These are phyloP conservation scores for Vanrija sp. DNA, from an alignment of 1,284 basidiomycete genomes.

Conservation along the genomic window DNA sequence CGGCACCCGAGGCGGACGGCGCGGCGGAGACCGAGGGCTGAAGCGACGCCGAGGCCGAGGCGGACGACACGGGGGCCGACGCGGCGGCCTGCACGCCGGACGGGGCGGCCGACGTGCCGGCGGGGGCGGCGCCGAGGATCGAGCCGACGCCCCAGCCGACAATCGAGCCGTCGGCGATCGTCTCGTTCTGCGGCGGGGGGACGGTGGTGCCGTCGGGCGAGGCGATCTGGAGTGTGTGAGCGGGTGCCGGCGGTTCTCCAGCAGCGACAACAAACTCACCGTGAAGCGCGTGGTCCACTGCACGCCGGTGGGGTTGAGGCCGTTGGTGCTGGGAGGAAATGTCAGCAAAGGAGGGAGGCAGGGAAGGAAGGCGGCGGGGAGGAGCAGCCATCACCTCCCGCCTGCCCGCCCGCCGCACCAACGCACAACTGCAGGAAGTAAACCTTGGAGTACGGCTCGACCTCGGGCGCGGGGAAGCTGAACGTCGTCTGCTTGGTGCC, in stretches of 20 bases:
- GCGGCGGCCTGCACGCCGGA: too few relatives aligned
- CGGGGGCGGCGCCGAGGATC: neutral
- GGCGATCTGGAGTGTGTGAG: constrained; percentile 32
- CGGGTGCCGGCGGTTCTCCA: neutral
- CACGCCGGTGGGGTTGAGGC: constrained; percentile 21
- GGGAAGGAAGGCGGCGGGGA: too few relatives aligned
- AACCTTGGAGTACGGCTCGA: constrained; percentile 47
- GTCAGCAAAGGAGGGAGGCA: too few relatives aligned
- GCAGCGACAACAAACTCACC: constrained; percentile 19
- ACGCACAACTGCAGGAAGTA: constrained; percentile 50
- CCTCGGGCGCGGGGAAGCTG: constrained; percentile 37
- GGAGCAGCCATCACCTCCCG: too few relatives aligned
- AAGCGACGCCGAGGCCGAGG: too few relatives aligned
- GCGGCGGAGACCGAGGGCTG: too few relatives aligned
- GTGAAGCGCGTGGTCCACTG: constrained; percentile 49
- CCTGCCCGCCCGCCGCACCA: too few relatives aligned
- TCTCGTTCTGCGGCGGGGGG: constrained; percentile 35
- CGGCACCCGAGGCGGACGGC: too few relatives aligned
- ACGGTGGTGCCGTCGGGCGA: constrained; percentile 37
- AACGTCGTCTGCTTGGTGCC: constrained; percentile 20
- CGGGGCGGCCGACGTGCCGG: too few relatives aligned
- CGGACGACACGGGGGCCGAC: too few relatives aligned
- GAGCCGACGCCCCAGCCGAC: constrained; percentile 37
- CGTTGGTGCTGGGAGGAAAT: neutral
- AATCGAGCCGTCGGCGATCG: constrained; percentile 27